Evolutionary conservation across 2,329 filamentous ascomycete genomes (phyloP).

Genomic region (Nothophaeocryptopus gaeumannii): DNA sequence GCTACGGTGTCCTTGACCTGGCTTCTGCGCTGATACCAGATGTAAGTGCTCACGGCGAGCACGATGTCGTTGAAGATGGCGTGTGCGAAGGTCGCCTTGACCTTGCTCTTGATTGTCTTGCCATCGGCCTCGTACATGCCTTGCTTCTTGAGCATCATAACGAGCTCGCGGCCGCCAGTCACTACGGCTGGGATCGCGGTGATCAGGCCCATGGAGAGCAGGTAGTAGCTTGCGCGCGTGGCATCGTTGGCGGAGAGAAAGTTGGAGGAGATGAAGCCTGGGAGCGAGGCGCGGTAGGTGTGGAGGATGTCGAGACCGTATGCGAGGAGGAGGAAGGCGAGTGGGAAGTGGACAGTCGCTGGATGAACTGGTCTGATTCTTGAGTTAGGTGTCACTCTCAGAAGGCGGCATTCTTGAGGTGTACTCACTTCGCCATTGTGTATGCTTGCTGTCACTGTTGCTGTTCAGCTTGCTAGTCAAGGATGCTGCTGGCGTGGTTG

Average conservation of each 20-base stretch:
- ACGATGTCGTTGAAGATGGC: slow-evolving; percentile 44
- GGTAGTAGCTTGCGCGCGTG: slow-evolving; percentile 44
- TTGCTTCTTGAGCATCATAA: slow-evolving; percentile 43
- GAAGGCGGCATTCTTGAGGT: not conserved
- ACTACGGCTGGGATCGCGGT: slow-evolving; percentile 35
- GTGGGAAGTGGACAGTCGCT: slow-evolving; percentile 48
- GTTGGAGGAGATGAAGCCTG: slow-evolving; percentile 30
- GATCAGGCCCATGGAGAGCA: slow-evolving; percentile 41
- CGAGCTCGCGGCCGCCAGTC: slow-evolving; percentile 38
- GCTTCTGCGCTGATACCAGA: slow-evolving; percentile 43
- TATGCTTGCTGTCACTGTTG: too few relatives aligned
- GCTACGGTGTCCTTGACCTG: slow-evolving; percentile 26
- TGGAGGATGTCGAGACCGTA: slow-evolving; percentile 42
- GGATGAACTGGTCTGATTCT: slow-evolving; percentile 43
- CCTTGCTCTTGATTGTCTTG: slow-evolving; percentile 39
- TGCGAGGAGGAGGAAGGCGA: slow-evolving; percentile 45
- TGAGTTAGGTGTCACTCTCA: not conserved
- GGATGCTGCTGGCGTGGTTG: too few relatives aligned
- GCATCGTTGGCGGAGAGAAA: slow-evolving; percentile 37
- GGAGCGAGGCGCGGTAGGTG: slow-evolving; percentile 36
- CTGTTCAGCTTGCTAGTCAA: too few relatives aligned
- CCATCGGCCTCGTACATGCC: slow-evolving; percentile 40
- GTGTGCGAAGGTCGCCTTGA: slow-evolving; percentile 43
- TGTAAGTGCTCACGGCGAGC: slow-evolving; percentile 39
- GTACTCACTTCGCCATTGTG: slow-evolving; percentile 20